These are phyloP conservation scores for Fusarium subglutinans DNA, from an alignment of 2,329 filamentous ascomycete species.

Conservation along the genomic window DNA sequence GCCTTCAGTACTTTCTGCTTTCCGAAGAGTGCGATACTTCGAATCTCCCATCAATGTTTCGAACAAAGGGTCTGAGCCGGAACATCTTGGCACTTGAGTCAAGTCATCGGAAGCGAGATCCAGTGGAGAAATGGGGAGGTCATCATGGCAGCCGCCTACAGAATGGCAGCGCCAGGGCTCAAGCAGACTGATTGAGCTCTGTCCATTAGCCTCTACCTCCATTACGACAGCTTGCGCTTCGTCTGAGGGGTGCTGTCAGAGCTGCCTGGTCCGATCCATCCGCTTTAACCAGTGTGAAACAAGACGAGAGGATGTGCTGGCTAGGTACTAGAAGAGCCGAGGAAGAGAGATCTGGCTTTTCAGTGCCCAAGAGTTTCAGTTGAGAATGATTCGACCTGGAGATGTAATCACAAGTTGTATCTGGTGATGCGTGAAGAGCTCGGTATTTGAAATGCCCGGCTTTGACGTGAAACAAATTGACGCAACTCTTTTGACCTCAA, in stretches of 20 bases:
- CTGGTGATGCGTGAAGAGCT: conserved; percentile 21
- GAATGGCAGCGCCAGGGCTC: conserved; percentile 37
- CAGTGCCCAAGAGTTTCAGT: background rate
- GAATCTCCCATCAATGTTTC: conserved; percentile 32
- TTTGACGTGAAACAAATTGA: background rate
- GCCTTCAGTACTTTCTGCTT: background rate
- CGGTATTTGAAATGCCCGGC: background rate
- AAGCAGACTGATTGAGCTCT: conserved; percentile 37
- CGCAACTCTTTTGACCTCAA: background rate
- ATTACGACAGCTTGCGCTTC: conserved; percentile 40
- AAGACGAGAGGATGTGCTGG: background rate
- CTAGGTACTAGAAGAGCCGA: background rate
- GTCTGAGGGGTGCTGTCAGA: conserved; percentile 33
- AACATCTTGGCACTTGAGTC: conserved; percentile 36
- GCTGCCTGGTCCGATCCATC: conserved; percentile 35
- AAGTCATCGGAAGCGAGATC: conserved; percentile 27
- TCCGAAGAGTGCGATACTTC: background rate
- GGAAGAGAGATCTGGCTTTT: background rate
- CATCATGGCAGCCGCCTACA: conserved; percentile 34
- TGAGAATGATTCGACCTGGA: conserved; percentile 6
- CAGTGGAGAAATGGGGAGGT: conserved; percentile 31
- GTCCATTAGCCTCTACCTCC: conserved; percentile 40
- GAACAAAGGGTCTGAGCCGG: conserved; percentile 33
- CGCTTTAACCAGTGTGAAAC: conserved; percentile 17
- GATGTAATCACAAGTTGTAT: conserved; percentile 13